phyloP scores from a whole-genome alignment of 345 rosid genomes.

The Syzygium oleosum region DNA sequence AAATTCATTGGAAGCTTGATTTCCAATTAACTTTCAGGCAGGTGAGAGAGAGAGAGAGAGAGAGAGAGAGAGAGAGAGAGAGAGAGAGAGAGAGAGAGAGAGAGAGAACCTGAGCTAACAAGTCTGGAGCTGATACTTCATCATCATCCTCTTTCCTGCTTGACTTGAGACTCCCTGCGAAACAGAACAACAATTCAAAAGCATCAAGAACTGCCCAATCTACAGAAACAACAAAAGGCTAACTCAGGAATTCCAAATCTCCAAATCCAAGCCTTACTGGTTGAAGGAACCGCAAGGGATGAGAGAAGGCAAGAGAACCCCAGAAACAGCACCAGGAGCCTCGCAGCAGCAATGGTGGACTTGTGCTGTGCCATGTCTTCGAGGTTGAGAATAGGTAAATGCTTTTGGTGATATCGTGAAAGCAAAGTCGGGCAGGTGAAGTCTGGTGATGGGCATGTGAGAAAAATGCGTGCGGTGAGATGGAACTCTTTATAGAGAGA shows the following conservation, averaged over 20 bases:
- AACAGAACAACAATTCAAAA: background rate
- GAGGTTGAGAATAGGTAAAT: background rate
- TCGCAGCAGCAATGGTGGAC: background rate
- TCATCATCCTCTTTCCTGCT: conserved; percentile 1
- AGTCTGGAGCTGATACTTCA: conserved; percentile 8
- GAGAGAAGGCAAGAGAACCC: conserved; percentile 18
- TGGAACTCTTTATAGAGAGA: background rate
- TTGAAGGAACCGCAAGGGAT: conserved; percentile 19
- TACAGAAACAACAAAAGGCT: background rate
- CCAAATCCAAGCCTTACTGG: conserved; percentile 13
- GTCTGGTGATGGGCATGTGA: background rate
- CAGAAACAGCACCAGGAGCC: conserved; percentile 18
- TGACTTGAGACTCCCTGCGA: conserved; percentile 32
- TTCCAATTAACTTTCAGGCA: background rate
- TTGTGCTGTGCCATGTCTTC: background rate
- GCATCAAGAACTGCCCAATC: background rate
- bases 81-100: background rate
- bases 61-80: background rate
- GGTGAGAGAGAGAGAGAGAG: too few relatives aligned
- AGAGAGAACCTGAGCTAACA: conserved; percentile 21
- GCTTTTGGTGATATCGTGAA: background rate
- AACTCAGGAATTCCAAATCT: background rate
- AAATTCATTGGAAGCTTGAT: background rate
- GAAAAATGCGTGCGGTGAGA: background rate
- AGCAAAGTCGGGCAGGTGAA: background rate